phyloP scores from a whole-genome alignment of 352 stramenopile genomes.

The Phytophthora pistaciae region DNA sequence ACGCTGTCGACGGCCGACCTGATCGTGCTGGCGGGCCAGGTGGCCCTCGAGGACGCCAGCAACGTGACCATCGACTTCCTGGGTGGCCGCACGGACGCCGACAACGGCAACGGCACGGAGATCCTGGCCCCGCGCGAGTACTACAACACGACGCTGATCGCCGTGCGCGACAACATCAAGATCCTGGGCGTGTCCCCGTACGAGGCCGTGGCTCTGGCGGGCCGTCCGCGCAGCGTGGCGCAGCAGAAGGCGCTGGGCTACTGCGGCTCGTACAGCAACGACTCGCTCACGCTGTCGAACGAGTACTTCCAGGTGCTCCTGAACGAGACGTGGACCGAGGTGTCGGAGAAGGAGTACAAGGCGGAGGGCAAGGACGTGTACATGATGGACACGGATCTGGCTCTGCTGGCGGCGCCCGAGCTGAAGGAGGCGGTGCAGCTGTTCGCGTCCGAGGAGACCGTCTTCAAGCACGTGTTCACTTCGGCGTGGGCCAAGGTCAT shows the following conservation, averaged over 20 bases:
- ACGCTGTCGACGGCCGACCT: slow-evolving; percentile 92
- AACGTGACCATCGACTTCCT: slow-evolving; percentile 31
- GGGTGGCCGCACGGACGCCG: slow-evolving; percentile 64
- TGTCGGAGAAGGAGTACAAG: slow-evolving; percentile 31
- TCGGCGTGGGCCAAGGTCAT: slow-evolving; percentile 30
- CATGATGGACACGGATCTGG: slow-evolving; percentile 30
- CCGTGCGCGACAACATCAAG: slow-evolving; percentile 93
- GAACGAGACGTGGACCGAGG: slow-evolving; percentile 29
- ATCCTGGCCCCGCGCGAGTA: slow-evolving; percentile 92
- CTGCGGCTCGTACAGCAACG: slow-evolving; percentile 84
- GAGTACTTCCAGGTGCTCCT: slow-evolving; percentile 32
- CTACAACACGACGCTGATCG: slow-evolving; percentile 68
- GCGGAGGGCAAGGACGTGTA: slow-evolving; percentile 31
- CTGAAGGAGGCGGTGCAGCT: slow-evolving; percentile 30
- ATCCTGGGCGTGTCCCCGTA: slow-evolving; percentile 91
- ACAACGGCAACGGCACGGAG: slow-evolving; percentile 67
- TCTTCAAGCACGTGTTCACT: slow-evolving; percentile 27
- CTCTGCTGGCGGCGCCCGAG: slow-evolving; percentile 25
- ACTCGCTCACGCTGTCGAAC: slow-evolving; percentile 87
- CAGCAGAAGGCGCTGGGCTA: slow-evolving; percentile 88
- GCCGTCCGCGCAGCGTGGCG: slow-evolving; percentile 91
- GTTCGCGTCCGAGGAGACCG: slow-evolving; percentile 23
- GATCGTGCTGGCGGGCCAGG: slow-evolving; percentile 84
- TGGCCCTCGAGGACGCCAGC: slow-evolving; percentile 35
- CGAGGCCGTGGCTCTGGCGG: slow-evolving; percentile 94